These are phyloP conservation scores for Oropetium thomaeum DNA, from an alignment of 176 grass and related monocot species.

Conservation along the genomic window DNA sequence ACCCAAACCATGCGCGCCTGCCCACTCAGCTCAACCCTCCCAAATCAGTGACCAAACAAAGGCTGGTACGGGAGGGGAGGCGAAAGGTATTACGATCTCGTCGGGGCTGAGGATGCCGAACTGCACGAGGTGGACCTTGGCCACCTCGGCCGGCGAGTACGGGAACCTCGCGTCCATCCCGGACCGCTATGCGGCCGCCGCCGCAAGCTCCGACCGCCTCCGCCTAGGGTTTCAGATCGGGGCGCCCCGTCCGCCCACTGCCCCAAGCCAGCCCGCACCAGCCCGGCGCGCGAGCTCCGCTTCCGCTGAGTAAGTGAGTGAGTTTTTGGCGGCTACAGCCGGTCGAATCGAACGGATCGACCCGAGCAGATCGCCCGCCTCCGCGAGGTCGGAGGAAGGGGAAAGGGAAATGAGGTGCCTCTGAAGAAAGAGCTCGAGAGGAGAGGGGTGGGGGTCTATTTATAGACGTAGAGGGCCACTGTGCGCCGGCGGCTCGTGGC, in stretches of 20 bases:
- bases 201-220: background rate
- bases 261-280: background rate
- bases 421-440: background rate
- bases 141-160: conserved; percentile 92
- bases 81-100: conserved; percentile 81
- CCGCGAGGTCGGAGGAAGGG: background rate
- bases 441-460: conserved; percentile 27
- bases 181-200: background rate
- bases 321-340: background rate
- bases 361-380: conserved; percentile 5
- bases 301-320: background rate
- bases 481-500: no score
- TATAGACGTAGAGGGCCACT: conserved; percentile 65
- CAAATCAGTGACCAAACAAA: conserved; percentile 20
- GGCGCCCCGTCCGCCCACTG: background rate
- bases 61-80: background rate
- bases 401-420: conserved; percentile 21
- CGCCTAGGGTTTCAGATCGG: conserved; percentile 48
- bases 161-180: conserved; percentile 91
- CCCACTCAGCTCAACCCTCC: conserved; percentile 17
- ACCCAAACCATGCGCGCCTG: background rate
- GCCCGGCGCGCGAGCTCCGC: background rate
- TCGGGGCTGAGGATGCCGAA: conserved; percentile 98
- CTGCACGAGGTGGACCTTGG: conserved; percentile 86
- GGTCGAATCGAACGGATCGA: background rate